phyloP scores from a whole-genome alignment of 345 rosid genomes.

The Pelargonium nanum region DNA sequence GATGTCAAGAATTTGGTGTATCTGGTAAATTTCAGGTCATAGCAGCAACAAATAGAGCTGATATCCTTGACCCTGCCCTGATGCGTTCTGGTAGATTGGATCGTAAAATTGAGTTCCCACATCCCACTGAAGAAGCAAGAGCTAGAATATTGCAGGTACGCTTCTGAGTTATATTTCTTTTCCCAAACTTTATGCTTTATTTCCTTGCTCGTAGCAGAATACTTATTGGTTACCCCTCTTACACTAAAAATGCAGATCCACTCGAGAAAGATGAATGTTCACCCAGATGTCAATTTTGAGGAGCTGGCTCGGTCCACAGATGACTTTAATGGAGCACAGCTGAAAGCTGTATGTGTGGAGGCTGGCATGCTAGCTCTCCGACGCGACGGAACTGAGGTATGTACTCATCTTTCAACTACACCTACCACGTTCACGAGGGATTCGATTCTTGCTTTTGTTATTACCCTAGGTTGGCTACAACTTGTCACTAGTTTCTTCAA shows the following conservation, averaged over 20 bases:
- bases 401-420: neutral
- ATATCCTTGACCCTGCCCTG: slow-evolving; percentile 95
- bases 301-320: slow-evolving; percentile 98
- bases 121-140: slow-evolving; percentile 97
- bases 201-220: no score
- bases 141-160: slow-evolving; percentile 86
- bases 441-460: no score
- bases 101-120: slow-evolving; percentile 98
- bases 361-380: slow-evolving; percentile 99
- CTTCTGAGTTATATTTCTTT: neutral
- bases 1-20: neutral
- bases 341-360: slow-evolving; percentile 97
- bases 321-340: slow-evolving; percentile 96
- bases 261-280: slow-evolving; percentile 98
- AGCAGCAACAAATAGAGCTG: slow-evolving; percentile 98
- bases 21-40: slow-evolving; percentile 52
- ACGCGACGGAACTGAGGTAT: slow-evolving; percentile 95
- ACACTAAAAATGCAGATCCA: slow-evolving; percentile 47
- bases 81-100: slow-evolving; percentile 99
- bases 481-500: neutral
- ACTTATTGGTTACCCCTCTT: no score
- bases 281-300: slow-evolving; percentile 93
- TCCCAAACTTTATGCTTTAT: no score
- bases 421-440: no score
- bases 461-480: neutral